Base-by-base conservation (phyloP, 163 green algal species). In the Chloromonas sp. region DNA sequence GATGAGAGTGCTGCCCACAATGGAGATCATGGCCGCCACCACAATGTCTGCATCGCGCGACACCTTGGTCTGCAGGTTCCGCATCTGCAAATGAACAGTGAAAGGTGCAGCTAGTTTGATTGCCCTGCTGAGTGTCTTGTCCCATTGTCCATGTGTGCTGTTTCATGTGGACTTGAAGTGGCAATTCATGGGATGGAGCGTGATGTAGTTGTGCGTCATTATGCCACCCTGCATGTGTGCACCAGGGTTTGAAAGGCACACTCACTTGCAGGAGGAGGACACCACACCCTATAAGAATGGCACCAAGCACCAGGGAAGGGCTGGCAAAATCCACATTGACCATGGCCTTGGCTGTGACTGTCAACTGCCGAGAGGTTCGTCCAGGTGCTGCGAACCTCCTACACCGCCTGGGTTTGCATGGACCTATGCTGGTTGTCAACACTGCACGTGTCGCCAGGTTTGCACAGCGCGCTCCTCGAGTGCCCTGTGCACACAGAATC, bases 41-140 rank as follows among this genome's bases (percentile, higher is more conserved):
- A 96, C 90, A 78, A 96, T 94, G 88, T 96, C 93, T 13, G 89
- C 89, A 82, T 96, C 93, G 0, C 91, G 88, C 0, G 91, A 95
- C 11, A 96, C 84, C 70, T 91, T 82, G 11, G 86, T 90, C 82
- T 94, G 89, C 81, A 94, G 78, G 84, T 92, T 92, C 2, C 91
- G 89, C 83, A 91, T 84, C 91, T 94, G 87, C 60, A 84, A 1
- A 74, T 15, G 5, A 36, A 36, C 58, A 84, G 62, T 11, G 57
- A 61, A 58, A 66, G 58, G 78, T 2, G 1, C 57, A 81, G 78
- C 11, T 15, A 80, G 74, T 13, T 58, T 2, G 2, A 76, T n/a
- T 76, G 70, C 36, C 36, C 36, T 36, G 36, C 36, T 59, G 74
- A 60, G 74, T 57, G 11, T 80, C 13, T 57, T 80, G 74, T 5